Evolutionary conservation across 2,329 filamentous ascomycete genomes (phyloP).

Genomic region (Diaporthe ilicicola): DNA sequence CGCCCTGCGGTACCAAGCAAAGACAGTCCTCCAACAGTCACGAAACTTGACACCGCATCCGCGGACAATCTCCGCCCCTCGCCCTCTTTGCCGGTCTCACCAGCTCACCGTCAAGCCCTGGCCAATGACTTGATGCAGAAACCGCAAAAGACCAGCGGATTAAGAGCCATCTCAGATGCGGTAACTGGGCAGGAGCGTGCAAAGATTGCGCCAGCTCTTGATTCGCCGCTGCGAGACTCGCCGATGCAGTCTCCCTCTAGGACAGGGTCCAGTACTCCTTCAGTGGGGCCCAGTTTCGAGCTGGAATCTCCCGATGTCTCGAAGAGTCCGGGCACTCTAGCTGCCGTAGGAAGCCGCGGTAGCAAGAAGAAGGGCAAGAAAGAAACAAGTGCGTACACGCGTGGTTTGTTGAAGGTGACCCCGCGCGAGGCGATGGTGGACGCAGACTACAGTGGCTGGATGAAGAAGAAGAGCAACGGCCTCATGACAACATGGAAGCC

Average conservation of each 20-base stretch:
- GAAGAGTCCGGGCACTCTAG: conserved; percentile 61
- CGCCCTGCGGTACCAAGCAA: conserved; percentile 61
- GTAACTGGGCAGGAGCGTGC: conserved; percentile 62
- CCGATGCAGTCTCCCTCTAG: conserved; percentile 71
- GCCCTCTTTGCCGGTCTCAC: conserved; percentile 50
- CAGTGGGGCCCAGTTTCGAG: conserved; percentile 75
- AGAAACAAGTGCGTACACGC: conserved; percentile 91
- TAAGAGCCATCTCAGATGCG: conserved; percentile 87
- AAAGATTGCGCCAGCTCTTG: conserved; percentile 59
- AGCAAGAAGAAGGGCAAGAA: conserved; percentile 83
- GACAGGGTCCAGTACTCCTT: conserved; percentile 79
- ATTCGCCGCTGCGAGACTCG: conserved; percentile 61
- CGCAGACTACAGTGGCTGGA: conserved; percentile 95
- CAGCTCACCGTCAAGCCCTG: conserved; percentile 51
- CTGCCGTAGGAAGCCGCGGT: conserved; percentile 57
- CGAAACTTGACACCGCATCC: conserved; percentile 62
- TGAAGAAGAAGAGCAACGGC: conserved; percentile 98
- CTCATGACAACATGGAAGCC: conserved; percentile 98
- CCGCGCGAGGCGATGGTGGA: conserved; percentile 85
- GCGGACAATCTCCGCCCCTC: conserved; percentile 46
- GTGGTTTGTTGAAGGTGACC: conserved; percentile 81
- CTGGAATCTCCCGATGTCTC: conserved; percentile 76
- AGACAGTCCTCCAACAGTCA: conserved; percentile 65
- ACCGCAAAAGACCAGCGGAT: conserved; percentile 59
- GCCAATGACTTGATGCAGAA: conserved; percentile 44